These are phyloP conservation scores for Verticillium longisporum DNA, from an alignment of 2,329 filamentous ascomycete genomes.

Conservation along the genomic window DNA sequence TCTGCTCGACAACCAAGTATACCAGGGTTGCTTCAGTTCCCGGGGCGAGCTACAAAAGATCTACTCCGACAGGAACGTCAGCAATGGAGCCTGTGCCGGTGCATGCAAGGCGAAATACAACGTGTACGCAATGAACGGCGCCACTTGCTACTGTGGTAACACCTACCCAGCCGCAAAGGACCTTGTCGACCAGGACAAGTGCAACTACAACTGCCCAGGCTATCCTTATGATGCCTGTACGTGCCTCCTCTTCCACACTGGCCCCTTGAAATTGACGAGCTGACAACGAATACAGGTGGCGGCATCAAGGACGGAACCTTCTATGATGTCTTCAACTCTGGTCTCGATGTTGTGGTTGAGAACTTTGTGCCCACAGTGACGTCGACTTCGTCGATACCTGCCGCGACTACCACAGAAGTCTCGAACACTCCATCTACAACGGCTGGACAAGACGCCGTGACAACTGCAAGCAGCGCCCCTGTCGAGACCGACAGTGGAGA, in stretches of 20 bases:
- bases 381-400: constrained; percentile 17
- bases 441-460: constrained; percentile 8
- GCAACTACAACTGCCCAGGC: constrained; percentile 59
- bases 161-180: constrained; percentile 51
- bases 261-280: constrained; percentile 3
- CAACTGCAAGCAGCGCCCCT: constrained; percentile 3
- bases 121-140: constrained; percentile 57
- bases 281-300: constrained; percentile 18
- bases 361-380: constrained; percentile 19
- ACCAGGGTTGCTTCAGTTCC: constrained; percentile 45
- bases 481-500: constrained; percentile 9
- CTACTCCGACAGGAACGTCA: neutral
- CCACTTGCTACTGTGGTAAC: constrained; percentile 68
- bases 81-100: neutral
- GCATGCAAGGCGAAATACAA: constrained; percentile 10
- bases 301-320: constrained; percentile 18
- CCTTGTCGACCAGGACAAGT: constrained; percentile 50
- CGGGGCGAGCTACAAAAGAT: constrained; percentile 28
- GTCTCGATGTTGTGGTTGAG: constrained; percentile 32
- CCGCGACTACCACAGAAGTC: constrained; percentile 14
- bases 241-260: constrained; percentile 18
- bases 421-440: constrained; percentile 7
- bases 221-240: constrained; percentile 59
- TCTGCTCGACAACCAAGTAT: constrained; percentile 26
- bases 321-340: constrained; percentile 45